These are phyloP conservation scores for Furcasterigmium sp. DNA, from an alignment of 2,329 filamentous ascomycete genomes.

Conservation along the genomic window DNA sequence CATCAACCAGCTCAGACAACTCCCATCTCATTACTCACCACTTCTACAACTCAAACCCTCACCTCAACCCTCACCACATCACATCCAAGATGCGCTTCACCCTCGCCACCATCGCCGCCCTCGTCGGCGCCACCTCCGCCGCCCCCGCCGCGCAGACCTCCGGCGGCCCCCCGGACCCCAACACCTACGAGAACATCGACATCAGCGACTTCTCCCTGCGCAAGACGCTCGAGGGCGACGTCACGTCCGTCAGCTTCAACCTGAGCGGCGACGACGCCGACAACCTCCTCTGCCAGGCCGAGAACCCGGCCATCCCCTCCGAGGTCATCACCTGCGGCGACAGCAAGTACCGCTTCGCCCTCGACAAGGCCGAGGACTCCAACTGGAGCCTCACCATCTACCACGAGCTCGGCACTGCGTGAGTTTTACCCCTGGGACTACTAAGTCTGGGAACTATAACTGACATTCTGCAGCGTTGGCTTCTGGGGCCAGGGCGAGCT, in stretches of 20 bases:
- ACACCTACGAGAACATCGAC: slow-evolving; percentile 15
- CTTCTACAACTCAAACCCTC: not conserved
- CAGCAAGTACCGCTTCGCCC: slow-evolving; percentile 21
- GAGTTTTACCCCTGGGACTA: slow-evolving; percentile 5
- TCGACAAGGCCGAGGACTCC: slow-evolving; percentile 10
- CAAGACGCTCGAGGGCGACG: slow-evolving; percentile 11
- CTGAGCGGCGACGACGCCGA: slow-evolving; percentile 14
- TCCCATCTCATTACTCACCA: not conserved
- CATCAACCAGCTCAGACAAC: no score
- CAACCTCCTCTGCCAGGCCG: slow-evolving; percentile 9
- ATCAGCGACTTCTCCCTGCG: slow-evolving; percentile 16
- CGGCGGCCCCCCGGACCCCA: not conserved
- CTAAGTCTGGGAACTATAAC: not conserved
- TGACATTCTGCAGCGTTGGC: slow-evolving; percentile 2
- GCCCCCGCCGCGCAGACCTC: slow-evolving; percentile 7
- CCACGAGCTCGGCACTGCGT: slow-evolving; percentile 16
- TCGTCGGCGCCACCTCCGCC: slow-evolving; percentile 15
- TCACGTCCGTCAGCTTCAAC: slow-evolving; percentile 14
- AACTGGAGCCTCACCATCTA: slow-evolving; percentile 16
- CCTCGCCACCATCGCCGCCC: slow-evolving; percentile 10
- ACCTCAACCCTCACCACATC: not conserved
- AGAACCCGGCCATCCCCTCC: slow-evolving; percentile 14
- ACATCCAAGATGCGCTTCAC: slow-evolving; percentile 17
- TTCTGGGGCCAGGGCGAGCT: slow-evolving; percentile 14
- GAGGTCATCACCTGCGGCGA: slow-evolving; percentile 18